Conservation (phyloP, 768 basidiomycete species). For the Pulveroboletus sp. region DNA sequence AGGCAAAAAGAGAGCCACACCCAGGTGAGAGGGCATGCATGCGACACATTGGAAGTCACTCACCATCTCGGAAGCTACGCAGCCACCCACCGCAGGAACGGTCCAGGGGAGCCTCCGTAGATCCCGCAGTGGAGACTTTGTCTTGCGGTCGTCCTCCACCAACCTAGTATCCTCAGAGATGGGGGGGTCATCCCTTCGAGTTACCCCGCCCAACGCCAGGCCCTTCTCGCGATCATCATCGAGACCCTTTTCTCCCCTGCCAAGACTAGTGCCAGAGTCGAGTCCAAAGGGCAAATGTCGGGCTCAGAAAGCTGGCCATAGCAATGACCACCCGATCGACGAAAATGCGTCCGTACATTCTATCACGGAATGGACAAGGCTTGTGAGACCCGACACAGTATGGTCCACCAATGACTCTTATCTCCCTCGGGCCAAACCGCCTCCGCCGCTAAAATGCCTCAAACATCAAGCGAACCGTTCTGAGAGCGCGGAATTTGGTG, state of each 20-base stretch:
- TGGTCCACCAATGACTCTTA: constrained; percentile 18
- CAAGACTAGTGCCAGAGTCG: neutral
- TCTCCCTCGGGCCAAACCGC: constrained; percentile 20
- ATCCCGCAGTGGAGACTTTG: neutral
- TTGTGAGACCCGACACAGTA: neutral
- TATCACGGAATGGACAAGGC: neutral
- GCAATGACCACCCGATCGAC: neutral
- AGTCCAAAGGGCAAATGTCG: neutral
- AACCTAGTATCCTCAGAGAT: neutral
- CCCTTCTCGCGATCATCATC: neutral
- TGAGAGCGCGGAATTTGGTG: neutral
- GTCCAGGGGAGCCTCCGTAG: neutral
- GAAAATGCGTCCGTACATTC: neutral
- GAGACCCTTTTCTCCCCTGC: neutral
- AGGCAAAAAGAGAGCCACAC: neutral
- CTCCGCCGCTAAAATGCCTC: constrained; percentile 9
- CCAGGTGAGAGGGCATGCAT: constrained; percentile 4
- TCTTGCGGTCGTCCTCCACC: neutral
- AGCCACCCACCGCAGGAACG: neutral
- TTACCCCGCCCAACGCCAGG: neutral
- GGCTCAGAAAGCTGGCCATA: neutral
- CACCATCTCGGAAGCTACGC: constrained; percentile 1
- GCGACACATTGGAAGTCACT: neutral
- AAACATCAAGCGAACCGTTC: constrained; percentile 13
- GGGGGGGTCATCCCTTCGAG: neutral